Evolutionary conservation across 768 basidiomycete species (phyloP), one percentile per base, ranked within the genome.

Genomic region (Lentinus brumalis): DNA sequence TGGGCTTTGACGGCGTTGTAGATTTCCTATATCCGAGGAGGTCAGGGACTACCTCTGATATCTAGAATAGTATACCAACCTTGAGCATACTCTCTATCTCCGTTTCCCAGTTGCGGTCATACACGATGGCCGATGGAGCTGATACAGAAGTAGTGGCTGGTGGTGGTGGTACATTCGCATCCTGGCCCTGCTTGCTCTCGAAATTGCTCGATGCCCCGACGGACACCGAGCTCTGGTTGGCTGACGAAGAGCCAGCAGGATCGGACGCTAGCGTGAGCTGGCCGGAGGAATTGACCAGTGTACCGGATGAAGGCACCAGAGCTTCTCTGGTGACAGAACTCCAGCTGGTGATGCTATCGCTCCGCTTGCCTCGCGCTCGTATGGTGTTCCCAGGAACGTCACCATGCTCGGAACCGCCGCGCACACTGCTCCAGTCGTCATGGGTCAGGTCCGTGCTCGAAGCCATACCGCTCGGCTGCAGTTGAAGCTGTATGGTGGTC

Each of bases 1-100:
- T 95, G 91, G 42, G 81, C 85, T 77, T 96, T 95, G 75, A 98
- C 87, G 8, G 94, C 88, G 66, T 81, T 84, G 78, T 95, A 99
- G 83, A 99, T 96, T 70, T 99, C 97, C 92, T 96, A 65, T 1
- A 29, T 3, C 38, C 51, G 39, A 9, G 1, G 9, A 50, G 29
- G 26, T 30, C 26, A 35, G 40, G 15, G 39, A 50, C 30, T 29
- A 39, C 31, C 21, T 55, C n/a, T 18, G 18, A 2, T 5, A 58
- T 42, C 1, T 38, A 16, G 50, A 29, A 18, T 32, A 59, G 12
- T 66, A 76, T 35, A 35, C 35, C 42, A 47, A 92, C 94, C 83
- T 94, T 96, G 63, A 99, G 83, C 63, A 92, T 69, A 59, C 66
- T 81, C 74, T 98, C 96, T 83, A 98, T 87, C 58, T 96, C 95